Evolutionary conservation across 768 basidiomycete genomes (phyloP).

Genomic region (Kwoniella europaea): DNA sequence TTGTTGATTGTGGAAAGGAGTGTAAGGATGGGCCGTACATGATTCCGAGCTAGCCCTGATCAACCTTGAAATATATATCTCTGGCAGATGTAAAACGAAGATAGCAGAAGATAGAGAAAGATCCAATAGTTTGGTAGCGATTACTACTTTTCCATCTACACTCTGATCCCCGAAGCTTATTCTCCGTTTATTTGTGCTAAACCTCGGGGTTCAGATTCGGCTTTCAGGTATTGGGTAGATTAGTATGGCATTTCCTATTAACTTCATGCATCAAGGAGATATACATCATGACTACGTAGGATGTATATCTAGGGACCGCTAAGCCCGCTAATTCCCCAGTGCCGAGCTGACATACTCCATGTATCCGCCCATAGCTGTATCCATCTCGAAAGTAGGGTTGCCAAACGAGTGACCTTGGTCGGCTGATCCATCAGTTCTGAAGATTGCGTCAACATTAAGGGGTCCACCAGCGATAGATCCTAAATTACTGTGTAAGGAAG

Average conservation of each 20-base stretch:
- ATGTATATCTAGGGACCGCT: no score
- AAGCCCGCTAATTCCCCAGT: not conserved
- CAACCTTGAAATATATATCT: not conserved
- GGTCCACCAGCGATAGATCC: not conserved
- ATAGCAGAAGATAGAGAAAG: not conserved
- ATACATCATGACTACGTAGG: no score
- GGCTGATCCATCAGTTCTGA: no score
- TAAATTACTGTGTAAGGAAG: not conserved
- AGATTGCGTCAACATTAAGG: not conserved
- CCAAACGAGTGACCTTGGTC: not conserved
- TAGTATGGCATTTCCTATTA: no score
- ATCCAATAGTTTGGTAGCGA: conserved; percentile 8
- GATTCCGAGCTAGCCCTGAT: not conserved
- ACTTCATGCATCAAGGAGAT: no score
- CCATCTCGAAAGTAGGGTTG: not conserved
- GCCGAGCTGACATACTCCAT: conserved; percentile 1
- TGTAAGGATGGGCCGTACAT: not conserved
- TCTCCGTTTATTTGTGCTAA: not conserved
- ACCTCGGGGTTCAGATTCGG: no score
- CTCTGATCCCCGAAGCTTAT: not conserved
- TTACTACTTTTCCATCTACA: not conserved
- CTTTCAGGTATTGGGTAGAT: no score
- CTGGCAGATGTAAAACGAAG: not conserved
- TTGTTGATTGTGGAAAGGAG: conserved; percentile 1
- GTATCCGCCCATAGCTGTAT: conserved; percentile 4